Percentiles rank a stretch among this genome's conserved stretches.
These are phyloP conservation scores for Aspergillus piperis DNA, from an alignment of 2,329 filamentous ascomycete genomes.

Conservation along the genomic window DNA sequence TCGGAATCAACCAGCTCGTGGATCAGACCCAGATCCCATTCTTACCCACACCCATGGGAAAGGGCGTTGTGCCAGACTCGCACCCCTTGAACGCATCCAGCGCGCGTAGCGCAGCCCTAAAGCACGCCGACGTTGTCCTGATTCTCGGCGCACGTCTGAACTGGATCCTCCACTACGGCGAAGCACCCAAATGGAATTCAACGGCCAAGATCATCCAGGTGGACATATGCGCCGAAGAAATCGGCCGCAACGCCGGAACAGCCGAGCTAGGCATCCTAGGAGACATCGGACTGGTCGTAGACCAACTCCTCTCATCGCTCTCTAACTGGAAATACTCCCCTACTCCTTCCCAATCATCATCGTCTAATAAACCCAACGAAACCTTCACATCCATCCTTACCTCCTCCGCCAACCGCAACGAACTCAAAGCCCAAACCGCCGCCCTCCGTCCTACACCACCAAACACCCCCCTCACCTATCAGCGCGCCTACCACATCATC, in stretches of 20 bases:
- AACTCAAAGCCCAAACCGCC: conserved; percentile 46
- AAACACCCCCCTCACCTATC: conserved; percentile 50
- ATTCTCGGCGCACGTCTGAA: conserved; percentile 58
- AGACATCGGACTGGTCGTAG: conserved; percentile 53
- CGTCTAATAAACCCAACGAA: not conserved
- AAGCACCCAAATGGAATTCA: conserved; percentile 56
- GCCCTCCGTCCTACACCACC: conserved; percentile 39
- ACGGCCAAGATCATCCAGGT: conserved; percentile 57
- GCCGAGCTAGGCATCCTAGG: conserved; percentile 54
- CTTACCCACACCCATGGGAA: conserved; percentile 61
- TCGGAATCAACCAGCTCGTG: conserved; percentile 48
- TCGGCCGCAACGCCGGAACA: conserved; percentile 54
- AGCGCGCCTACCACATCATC: conserved; percentile 56
- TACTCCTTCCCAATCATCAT: conserved; percentile 21
- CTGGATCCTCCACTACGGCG: conserved; percentile 61
- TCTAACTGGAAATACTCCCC: conserved; percentile 49
- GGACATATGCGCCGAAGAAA: conserved; percentile 56
- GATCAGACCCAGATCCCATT: conserved; percentile 55
- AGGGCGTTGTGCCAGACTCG: conserved; percentile 58
- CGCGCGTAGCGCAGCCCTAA: conserved; percentile 56
- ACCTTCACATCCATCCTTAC: conserved; percentile 34
- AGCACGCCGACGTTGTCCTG: conserved; percentile 57
- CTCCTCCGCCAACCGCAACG: conserved; percentile 47
- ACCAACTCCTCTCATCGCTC: conserved; percentile 49
- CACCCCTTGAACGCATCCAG: conserved; percentile 56